A percentile compares a stretch with the other conserved stretches of the same genome.
Evolutionary conservation across 176 grass and related monocot genomes (phyloP).

Genomic region (Phragmites australis): DNA sequence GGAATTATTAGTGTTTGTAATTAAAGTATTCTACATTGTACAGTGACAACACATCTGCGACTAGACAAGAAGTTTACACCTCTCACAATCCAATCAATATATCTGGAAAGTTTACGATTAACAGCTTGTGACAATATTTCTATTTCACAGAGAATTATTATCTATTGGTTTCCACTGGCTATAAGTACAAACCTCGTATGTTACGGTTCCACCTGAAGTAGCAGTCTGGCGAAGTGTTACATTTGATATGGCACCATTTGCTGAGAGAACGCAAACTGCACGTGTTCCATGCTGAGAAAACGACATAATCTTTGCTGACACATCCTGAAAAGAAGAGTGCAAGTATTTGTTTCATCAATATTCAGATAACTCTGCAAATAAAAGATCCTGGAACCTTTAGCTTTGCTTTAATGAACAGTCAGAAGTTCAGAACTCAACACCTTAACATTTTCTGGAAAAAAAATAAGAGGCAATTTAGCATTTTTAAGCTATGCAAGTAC

Average conservation of each 20-base stretch:
- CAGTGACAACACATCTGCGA: neutral
- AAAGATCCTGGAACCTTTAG: neutral
- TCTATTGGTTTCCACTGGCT: neutral
- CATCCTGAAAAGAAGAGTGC: constrained; percentile 62
- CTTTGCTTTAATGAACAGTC: neutral
- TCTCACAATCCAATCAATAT: neutral
- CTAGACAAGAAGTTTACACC: neutral
- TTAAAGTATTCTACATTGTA: neutral
- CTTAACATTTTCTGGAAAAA: constrained; percentile 33
- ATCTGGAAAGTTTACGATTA: neutral
- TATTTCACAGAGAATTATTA: neutral
- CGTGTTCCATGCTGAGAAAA: constrained; percentile 88
- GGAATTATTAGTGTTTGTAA: neutral
- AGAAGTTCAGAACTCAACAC: constrained; percentile 6
- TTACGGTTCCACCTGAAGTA: constrained; percentile 97
- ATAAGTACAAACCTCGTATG: constrained; percentile 82
- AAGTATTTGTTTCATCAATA: neutral
- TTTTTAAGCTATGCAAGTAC: neutral
- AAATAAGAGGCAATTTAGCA: neutral
- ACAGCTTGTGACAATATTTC: neutral
- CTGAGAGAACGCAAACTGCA: constrained; percentile 89
- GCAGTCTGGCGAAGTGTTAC: constrained; percentile 92
- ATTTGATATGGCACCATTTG: constrained; percentile 97
- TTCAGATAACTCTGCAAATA: neutral
- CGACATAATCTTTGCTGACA: constrained; percentile 89